A percentile compares a stretch with the other conserved stretches of the same genome.
Conservation (phyloP, 768 basidiomycete genomes). For the Panaeolus cyanescens region DNA sequence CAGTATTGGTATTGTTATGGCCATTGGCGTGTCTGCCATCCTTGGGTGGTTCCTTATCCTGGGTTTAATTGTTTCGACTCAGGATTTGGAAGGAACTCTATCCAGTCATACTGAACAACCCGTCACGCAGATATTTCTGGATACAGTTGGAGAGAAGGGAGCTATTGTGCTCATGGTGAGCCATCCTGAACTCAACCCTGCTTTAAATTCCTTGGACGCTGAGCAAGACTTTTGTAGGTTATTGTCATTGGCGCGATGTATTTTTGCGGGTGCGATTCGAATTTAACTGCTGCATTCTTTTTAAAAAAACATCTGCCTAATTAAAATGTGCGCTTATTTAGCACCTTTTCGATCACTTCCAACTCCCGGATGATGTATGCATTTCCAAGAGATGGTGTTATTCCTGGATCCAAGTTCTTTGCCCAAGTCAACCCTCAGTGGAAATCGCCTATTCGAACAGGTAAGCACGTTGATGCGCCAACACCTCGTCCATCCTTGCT, state of each 20-base stretch:
- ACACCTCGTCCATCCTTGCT: conserved; percentile 4
- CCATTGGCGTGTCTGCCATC: conserved; percentile 70
- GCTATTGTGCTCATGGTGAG: conserved; percentile 73
- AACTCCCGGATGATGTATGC: conserved; percentile 87
- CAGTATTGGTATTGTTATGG: conserved; percentile 66
- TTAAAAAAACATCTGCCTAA: too few species aligned
- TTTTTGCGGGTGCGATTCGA: conserved; percentile 77
- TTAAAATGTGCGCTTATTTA: conserved; percentile 19
- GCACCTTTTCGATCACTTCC: conserved; percentile 76
- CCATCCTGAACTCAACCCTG: too few species aligned
- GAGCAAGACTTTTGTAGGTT: conserved; percentile 36
- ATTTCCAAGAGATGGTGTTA: conserved; percentile 73
- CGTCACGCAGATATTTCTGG: conserved; percentile 78
- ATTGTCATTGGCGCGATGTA: conserved; percentile 75
- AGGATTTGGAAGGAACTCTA: conserved; percentile 62
- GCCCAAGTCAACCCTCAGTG: conserved; percentile 58
- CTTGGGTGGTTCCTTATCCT: conserved; percentile 78
- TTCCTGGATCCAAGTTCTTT: conserved; percentile 70
- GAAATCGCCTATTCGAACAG: conserved; percentile 70
- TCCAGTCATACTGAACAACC: conserved; percentile 61
- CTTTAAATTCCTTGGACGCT: background rate
- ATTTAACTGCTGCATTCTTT: too few species aligned
- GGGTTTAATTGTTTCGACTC: conserved; percentile 75
- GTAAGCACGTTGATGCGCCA: too few species aligned
- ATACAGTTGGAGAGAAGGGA: conserved; percentile 72